A percentile compares a stretch with the other conserved stretches of the same genome.
Evolutionary conservation across 2,329 filamentous ascomycete genomes (phyloP).

Genomic region (Fusarium sp.): DNA sequence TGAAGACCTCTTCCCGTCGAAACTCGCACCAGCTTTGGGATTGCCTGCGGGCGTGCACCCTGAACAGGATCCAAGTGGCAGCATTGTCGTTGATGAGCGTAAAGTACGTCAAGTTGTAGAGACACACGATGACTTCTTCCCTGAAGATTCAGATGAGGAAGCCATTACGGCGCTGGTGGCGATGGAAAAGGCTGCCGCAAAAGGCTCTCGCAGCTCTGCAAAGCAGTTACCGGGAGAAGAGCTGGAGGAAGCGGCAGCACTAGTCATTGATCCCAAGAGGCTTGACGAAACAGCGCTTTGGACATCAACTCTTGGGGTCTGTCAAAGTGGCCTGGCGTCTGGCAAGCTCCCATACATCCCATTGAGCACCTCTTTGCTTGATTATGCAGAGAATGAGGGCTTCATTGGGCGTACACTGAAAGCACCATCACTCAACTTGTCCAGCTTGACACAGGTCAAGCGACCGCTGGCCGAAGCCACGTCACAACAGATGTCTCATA

Average conservation of each 20-base stretch:
- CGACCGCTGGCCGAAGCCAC: conserved; percentile 6
- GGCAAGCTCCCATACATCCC: conserved; percentile 52
- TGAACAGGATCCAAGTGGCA: conserved; percentile 52
- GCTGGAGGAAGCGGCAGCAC: background rate
- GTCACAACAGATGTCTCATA: conserved; percentile 1
- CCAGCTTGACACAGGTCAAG: conserved; percentile 15
- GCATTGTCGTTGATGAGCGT: conserved; percentile 73
- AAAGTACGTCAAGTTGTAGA: conserved; percentile 61
- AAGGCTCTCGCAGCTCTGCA: background rate
- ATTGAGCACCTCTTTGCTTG: conserved; percentile 52
- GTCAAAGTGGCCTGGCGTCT: conserved; percentile 55
- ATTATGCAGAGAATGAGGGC: conserved; percentile 54
- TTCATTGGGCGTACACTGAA: conserved; percentile 39
- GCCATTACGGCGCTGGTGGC: conserved; percentile 40
- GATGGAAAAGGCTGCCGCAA: conserved; percentile 22
- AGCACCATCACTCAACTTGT: background rate
- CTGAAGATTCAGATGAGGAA: conserved; percentile 67
- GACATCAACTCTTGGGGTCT: conserved; percentile 50
- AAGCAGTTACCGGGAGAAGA: background rate
- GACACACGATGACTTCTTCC: conserved; percentile 60
- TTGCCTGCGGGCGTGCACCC: conserved; percentile 44
- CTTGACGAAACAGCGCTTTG: conserved; percentile 27
- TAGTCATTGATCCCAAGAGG: conserved; percentile 30
- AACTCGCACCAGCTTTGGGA: conserved; percentile 63
- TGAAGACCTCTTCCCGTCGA: conserved; percentile 83